Conservation (phyloP, 2,329 filamentous ascomycete species). For the Myriosclerotinia duriaeana region DNA sequence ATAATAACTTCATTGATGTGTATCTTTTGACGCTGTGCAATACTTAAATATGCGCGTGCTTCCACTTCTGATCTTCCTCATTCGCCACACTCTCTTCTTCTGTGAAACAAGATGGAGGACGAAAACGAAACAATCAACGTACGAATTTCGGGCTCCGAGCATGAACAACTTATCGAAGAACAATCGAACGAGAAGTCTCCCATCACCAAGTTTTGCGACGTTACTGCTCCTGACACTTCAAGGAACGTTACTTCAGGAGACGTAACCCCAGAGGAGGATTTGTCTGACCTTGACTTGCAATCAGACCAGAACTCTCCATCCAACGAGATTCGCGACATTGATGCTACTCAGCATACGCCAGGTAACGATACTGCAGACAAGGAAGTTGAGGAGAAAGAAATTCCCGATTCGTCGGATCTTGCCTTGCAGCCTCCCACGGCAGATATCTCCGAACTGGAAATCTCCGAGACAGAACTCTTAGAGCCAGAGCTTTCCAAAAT, state of each 20-base stretch:
- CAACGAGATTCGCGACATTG: not conserved
- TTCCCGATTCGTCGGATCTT: not conserved
- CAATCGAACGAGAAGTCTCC: not conserved
- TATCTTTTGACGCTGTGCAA: slow-evolving; percentile 7
- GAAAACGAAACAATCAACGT: slow-evolving; percentile 10
- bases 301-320: slow-evolving; percentile 2
- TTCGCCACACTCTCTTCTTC: slow-evolving; percentile 6
- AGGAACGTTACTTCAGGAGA: not conserved
- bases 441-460: not conserved
- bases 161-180: slow-evolving; percentile 9
- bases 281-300: slow-evolving; percentile 4
- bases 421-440: slow-evolving; percentile 6
- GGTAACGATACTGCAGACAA: not conserved
- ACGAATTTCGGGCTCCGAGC: not conserved
- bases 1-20: slow-evolving; percentile 11
- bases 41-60: slow-evolving; percentile 15
- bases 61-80: not conserved
- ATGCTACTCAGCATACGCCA: not conserved
- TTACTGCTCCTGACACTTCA: not conserved
- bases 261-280: not conserved
- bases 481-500: not conserved
- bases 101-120: slow-evolving; percentile 12
- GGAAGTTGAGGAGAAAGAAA: not conserved
- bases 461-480: not conserved
- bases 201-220: not conserved